Conservation (phyloP, 805 yeast genomes). For the Ogataea siamensis region DNA sequence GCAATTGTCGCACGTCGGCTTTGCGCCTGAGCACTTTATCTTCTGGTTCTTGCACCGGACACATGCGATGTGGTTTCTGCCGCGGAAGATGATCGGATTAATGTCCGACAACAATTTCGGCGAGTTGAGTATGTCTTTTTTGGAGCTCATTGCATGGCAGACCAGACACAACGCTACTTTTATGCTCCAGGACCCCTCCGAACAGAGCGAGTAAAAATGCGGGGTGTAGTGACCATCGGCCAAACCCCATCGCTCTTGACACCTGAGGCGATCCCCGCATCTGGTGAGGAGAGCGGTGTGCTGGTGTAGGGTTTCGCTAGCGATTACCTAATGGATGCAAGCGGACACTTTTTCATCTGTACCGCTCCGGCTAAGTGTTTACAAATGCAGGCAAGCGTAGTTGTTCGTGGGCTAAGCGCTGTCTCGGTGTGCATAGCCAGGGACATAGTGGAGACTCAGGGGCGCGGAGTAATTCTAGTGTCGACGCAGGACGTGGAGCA, state of each 20-base stretch:
- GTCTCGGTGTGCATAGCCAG: slow-evolving; percentile 16
- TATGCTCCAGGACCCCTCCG: not conserved
- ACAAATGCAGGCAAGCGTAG: slow-evolving; percentile 8
- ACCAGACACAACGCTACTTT: not conserved
- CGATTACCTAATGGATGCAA: slow-evolving; percentile 2
- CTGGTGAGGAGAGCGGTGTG: slow-evolving; percentile 2
- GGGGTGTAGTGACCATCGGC: slow-evolving; percentile 4
- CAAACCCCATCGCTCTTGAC: not conserved
- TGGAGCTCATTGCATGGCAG: slow-evolving; percentile 11
- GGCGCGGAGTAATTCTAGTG: slow-evolving; percentile 13
- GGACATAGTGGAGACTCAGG: slow-evolving; percentile 6
- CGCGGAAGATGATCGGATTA: slow-evolving; percentile 28
- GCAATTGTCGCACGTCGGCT: slow-evolving; percentile 32
- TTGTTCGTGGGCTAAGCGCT: slow-evolving; percentile 16
- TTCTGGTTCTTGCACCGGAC: slow-evolving; percentile 49
- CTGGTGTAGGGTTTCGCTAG: slow-evolving; percentile 4
- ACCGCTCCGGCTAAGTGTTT: not conserved
- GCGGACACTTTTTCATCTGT: not conserved
- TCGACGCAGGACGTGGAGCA: slow-evolving; percentile 15
- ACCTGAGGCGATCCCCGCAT: slow-evolving; percentile 4
- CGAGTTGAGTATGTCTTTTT: slow-evolving; percentile 18
- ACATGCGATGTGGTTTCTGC: slow-evolving; percentile 41
- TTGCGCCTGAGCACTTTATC: slow-evolving; percentile 48
- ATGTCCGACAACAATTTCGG: slow-evolving; percentile 16
- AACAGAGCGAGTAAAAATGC: slow-evolving; percentile 2